These are phyloP conservation scores for Vitis labrusca DNA, from an alignment of 164 flowering plant genomes.

Conservation along the genomic window DNA sequence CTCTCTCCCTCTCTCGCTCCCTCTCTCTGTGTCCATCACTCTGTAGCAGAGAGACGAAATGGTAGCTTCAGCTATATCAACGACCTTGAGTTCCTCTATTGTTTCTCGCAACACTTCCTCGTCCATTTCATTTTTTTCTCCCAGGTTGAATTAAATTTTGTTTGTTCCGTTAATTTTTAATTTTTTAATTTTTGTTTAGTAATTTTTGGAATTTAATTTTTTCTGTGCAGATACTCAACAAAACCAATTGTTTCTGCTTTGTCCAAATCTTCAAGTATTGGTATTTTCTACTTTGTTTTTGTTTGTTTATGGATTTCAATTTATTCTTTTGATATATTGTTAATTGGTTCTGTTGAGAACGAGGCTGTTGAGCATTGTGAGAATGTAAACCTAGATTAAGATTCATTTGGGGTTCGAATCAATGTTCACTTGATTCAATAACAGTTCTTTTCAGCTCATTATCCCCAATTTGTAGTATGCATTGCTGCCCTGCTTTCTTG, in stretches of 20 bases:
- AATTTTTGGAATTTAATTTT: neutral
- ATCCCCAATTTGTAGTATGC: neutral
- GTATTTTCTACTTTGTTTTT: slow-evolving; percentile 10
- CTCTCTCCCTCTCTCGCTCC: slow-evolving; percentile 12
- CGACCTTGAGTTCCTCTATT: slow-evolving; percentile 26
- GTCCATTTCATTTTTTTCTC: slow-evolving; percentile 8
- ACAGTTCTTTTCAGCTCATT: neutral
- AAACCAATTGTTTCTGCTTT: slow-evolving; percentile 31
- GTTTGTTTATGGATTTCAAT: neutral
- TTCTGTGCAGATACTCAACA: slow-evolving; percentile 21
- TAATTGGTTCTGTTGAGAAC: neutral
- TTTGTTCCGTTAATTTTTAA: too few relatives aligned
- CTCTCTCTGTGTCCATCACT: neutral
- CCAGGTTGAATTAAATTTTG: slow-evolving; percentile 12
- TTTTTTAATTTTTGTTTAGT: neutral
- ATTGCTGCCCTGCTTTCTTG: too few relatives aligned
- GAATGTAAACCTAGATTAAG: neutral
- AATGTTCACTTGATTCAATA: too few relatives aligned
- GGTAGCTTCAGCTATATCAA: slow-evolving; percentile 36
- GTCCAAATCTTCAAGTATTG: slow-evolving; percentile 26
- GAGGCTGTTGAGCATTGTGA: neutral
- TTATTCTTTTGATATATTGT: neutral
- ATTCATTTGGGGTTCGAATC: neutral
- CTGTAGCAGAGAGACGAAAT: neutral
- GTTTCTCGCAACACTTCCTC: slow-evolving; percentile 17